phyloP scores from a whole-genome alignment of 257 asterid species.

The Ehretia macrophylla region DNA sequence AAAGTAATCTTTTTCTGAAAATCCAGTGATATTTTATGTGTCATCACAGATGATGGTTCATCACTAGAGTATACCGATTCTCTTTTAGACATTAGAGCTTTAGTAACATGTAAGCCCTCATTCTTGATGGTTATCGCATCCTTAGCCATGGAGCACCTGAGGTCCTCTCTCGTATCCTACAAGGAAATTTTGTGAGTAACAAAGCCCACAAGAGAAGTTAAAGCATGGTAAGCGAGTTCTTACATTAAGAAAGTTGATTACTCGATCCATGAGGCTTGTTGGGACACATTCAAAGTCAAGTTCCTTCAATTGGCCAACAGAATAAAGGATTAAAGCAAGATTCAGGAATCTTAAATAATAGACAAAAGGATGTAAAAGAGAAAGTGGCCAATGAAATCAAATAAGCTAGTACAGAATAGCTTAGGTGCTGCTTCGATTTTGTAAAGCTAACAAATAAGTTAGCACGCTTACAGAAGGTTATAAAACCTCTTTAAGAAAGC shows the following conservation, averaged over 20 bases:
- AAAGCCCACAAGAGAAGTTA: constrained; percentile 14
- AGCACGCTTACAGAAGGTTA: too few relatives aligned
- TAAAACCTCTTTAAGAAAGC: too few relatives aligned
- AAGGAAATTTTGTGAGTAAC: constrained; percentile 23
- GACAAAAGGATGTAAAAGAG: too few relatives aligned
- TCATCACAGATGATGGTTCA: constrained; percentile 21
- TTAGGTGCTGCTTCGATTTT: background rate
- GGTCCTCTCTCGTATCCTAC: constrained; percentile 78
- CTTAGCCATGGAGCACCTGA: constrained; percentile 85
- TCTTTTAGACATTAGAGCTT: constrained; percentile 27
- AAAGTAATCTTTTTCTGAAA: constrained; percentile 79
- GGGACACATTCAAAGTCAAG: constrained; percentile 81
- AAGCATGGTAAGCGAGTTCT: constrained; percentile 29
- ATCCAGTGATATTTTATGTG: constrained; percentile 44
- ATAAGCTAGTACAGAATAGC: background rate
- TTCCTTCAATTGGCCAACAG: constrained; percentile 38
- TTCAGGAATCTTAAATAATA: constrained; percentile 15
- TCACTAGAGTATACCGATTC: constrained; percentile 24
- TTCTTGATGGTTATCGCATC: constrained; percentile 74
- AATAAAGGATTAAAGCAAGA: background rate
- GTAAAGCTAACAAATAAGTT: background rate
- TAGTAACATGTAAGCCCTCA: constrained; percentile 47
- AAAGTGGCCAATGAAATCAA: too few relatives aligned
- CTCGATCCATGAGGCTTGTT: constrained; percentile 78
- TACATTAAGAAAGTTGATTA: constrained; percentile 72